Conservation (phyloP, 176 grass and related monocot species). For the Carex kokanica region DNA sequence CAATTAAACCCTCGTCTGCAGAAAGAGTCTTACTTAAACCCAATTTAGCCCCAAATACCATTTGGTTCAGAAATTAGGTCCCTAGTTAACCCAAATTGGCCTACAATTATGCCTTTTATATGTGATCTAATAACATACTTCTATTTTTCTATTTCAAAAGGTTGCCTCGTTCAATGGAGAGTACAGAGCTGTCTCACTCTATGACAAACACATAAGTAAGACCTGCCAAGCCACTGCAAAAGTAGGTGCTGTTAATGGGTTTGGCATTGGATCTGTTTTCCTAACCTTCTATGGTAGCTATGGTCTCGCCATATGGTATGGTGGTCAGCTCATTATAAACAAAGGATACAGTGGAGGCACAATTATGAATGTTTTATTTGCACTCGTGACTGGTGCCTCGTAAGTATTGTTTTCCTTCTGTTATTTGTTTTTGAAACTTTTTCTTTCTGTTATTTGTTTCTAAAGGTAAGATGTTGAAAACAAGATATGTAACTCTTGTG, state of each 20-base stretch:
- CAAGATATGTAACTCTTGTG: not conserved
- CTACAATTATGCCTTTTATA: not conserved
- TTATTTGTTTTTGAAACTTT: not conserved
- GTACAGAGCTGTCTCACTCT: not conserved
- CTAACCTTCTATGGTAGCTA: not conserved
- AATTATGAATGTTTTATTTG: slow-evolving; percentile 15
- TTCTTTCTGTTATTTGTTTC: not conserved
- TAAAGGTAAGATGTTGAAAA: not conserved
- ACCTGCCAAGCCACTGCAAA: slow-evolving; percentile 1
- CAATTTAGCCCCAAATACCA: not conserved
- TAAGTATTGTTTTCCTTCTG: not conserved
- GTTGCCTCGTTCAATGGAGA: slow-evolving; percentile 26
- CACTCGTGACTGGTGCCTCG: slow-evolving; percentile 6
- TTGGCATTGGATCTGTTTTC: slow-evolving; percentile 24
- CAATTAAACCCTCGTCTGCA: not conserved
- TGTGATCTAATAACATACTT: not conserved
- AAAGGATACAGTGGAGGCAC: slow-evolving; percentile 23
- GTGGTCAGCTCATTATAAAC: slow-evolving; percentile 15
- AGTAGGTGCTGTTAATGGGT: slow-evolving; percentile 20
- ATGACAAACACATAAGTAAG: slow-evolving; percentile 11
- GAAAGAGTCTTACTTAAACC: not conserved
- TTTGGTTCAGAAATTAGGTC: not conserved
- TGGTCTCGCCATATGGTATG: slow-evolving; percentile 23
- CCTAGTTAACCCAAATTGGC: not conserved
- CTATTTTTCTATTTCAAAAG: slow-evolving; percentile 3